A percentile compares a stretch with the other conserved stretches of the same genome.
phyloP scores from a whole-genome alignment of 441 rosid species.

The Theobroma grandiflorum region DNA sequence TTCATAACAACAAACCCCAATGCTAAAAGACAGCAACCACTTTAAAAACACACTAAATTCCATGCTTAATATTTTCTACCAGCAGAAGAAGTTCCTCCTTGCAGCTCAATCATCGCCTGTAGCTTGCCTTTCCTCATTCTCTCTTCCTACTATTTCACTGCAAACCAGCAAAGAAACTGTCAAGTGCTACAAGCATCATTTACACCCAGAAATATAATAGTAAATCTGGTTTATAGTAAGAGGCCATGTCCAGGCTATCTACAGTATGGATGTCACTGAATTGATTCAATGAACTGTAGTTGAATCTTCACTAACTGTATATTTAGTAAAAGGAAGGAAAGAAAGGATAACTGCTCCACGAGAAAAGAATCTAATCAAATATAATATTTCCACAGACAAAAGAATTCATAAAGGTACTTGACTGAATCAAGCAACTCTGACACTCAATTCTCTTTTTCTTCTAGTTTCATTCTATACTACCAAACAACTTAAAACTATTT shows the following conservation, averaged over 20 bases:
- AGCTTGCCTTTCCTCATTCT: constrained; percentile 16
- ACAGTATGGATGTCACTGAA: background rate
- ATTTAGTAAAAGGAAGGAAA: background rate
- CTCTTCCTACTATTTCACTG: constrained; percentile 1
- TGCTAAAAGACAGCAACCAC: background rate
- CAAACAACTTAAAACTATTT: background rate
- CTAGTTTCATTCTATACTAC: background rate
- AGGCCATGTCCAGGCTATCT: background rate
- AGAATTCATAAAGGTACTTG: background rate
- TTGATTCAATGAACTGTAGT: background rate
- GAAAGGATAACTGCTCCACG: background rate
- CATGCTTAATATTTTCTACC: background rate
- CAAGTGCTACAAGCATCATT: background rate
- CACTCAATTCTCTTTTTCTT: background rate
- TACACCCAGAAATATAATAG: background rate
- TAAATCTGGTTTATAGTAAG: background rate
- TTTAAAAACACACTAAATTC: background rate
- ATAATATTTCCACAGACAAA: background rate
- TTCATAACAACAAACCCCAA: background rate
- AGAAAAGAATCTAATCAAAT: background rate
- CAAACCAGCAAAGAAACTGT: background rate
- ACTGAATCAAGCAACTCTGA: background rate
- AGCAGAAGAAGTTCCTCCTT: background rate
- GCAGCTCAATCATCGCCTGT: background rate
- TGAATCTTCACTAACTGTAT: background rate